Conservation (phyloP, 257 asterid genomes). For the Primulina eburnea region DNA sequence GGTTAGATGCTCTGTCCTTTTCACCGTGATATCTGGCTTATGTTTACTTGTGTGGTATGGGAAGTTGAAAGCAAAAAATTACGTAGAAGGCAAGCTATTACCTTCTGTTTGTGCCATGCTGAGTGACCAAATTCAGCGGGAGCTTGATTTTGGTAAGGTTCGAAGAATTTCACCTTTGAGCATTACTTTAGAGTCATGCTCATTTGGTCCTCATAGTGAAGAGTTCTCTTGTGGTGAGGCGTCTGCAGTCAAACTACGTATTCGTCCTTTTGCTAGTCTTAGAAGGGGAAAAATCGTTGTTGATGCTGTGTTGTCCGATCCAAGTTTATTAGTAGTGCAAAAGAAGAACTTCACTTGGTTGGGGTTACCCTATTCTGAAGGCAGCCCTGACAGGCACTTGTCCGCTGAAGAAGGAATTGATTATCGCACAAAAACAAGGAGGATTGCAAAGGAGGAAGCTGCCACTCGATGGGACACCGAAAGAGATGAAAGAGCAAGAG, state of each 20-base stretch:
- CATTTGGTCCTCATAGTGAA: slow-evolving; percentile 78
- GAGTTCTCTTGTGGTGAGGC: slow-evolving; percentile 95
- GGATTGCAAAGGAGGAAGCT: slow-evolving; percentile 85
- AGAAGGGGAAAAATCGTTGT: slow-evolving; percentile 87
- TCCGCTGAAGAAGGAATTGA: slow-evolving; percentile 93
- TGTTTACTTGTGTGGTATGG: slow-evolving; percentile 84
- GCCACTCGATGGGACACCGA: slow-evolving; percentile 61
- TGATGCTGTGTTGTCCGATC: slow-evolving; percentile 78
- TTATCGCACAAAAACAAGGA: slow-evolving; percentile 76
- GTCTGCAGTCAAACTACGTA: slow-evolving; percentile 70
- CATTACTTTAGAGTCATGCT: slow-evolving; percentile 89
- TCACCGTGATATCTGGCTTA: slow-evolving; percentile 78
- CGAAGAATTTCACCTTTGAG: slow-evolving; percentile 85
- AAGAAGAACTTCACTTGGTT: slow-evolving; percentile 83
- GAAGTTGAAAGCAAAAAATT: slow-evolving; percentile 69
- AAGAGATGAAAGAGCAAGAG: slow-evolving; percentile 77
- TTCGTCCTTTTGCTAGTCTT: slow-evolving; percentile 89
- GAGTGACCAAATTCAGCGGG: slow-evolving; percentile 72
- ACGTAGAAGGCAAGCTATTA: slow-evolving; percentile 67
- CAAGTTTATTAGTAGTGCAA: slow-evolving; percentile 75
- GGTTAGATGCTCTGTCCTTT: slow-evolving; percentile 75
- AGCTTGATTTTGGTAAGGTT: slow-evolving; percentile 87
- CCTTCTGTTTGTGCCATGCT: slow-evolving; percentile 74
- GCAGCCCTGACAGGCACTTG: slow-evolving; percentile 57
- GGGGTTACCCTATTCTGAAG: slow-evolving; percentile 85